phyloP scores from a whole-genome alignment of 164 flowering plant genomes.

The Pachysandra terminalis region DNA sequence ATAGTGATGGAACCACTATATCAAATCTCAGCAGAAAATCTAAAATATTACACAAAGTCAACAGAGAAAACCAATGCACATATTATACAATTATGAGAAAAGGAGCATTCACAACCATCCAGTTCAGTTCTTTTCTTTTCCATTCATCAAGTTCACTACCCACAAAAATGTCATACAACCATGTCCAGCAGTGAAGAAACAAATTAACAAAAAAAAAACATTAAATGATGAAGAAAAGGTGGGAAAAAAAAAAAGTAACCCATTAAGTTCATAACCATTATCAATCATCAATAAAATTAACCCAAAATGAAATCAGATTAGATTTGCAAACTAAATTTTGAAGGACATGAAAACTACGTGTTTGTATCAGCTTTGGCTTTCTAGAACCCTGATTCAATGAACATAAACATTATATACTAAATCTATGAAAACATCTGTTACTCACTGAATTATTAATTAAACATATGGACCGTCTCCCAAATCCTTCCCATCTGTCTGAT shows the following conservation, averaged over 20 bases:
- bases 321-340: background rate
- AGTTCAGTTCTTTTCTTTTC: too few relatives aligned
- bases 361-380: background rate
- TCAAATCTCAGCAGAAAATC: background rate
- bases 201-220: too few relatives aligned
- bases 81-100: background rate
- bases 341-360: too few relatives aligned
- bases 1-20: background rate
- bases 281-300: background rate
- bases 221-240: too few relatives aligned
- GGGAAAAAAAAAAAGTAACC: too few relatives aligned
- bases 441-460: background rate
- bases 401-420: background rate
- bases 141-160: too few relatives aligned
- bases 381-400: background rate
- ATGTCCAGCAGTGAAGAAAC: too few relatives aligned
- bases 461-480: background rate
- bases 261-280: background rate
- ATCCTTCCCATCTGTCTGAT: background rate
- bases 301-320: background rate
- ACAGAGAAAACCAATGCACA: background rate
- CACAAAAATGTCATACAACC: too few relatives aligned
- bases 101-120: background rate
- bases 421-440: background rate
- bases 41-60: background rate